These are phyloP conservation scores for Globisporangium orthogonon DNA, from an alignment of 352 stramenopile species.

Conservation along the genomic window DNA sequence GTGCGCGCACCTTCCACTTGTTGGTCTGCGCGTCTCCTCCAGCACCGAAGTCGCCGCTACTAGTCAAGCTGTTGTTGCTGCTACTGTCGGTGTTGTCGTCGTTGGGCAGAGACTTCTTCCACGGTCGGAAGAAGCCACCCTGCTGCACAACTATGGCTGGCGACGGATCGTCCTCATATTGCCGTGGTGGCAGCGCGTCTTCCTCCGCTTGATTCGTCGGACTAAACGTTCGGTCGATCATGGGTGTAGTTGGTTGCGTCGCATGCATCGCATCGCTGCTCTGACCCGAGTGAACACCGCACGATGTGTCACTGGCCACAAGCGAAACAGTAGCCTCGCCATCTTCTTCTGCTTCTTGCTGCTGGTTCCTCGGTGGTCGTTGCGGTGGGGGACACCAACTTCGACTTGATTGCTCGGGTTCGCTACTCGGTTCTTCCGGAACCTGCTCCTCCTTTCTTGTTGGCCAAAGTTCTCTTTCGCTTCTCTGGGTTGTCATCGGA, in stretches of 20 bases:
- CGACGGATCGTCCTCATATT: constrained; percentile 16
- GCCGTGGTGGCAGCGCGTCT: constrained; percentile 12
- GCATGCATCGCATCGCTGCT: not conserved
- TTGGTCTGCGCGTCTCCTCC: constrained; percentile 20
- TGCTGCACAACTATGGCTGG: constrained; percentile 7
- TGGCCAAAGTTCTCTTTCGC: not conserved
- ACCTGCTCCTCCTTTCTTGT: not conserved
- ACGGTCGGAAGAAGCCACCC: constrained; percentile 47
- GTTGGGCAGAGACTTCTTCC: constrained; percentile 31
- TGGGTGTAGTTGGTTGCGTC: not conserved
- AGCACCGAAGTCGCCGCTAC: not conserved
- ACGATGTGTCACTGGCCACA: not conserved
- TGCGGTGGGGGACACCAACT: not conserved
- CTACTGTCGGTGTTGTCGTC: constrained; percentile 18
- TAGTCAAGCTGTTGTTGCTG: constrained; percentile 6
- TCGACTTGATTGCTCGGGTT: not conserved
- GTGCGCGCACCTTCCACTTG: constrained; percentile 68
- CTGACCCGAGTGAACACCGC: not conserved
- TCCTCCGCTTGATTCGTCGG: constrained; percentile 8
- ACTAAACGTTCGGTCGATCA: not conserved
- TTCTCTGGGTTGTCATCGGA: not conserved
- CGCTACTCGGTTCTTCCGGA: not conserved
- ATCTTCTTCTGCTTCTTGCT: constrained; percentile 14
- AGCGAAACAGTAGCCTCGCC: no score
- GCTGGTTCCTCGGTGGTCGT: constrained; percentile 17